phyloP scores from a whole-genome alignment of 192 early-diverging fungal genomes.

The Tieghemiomyces parasiticus region DNA sequence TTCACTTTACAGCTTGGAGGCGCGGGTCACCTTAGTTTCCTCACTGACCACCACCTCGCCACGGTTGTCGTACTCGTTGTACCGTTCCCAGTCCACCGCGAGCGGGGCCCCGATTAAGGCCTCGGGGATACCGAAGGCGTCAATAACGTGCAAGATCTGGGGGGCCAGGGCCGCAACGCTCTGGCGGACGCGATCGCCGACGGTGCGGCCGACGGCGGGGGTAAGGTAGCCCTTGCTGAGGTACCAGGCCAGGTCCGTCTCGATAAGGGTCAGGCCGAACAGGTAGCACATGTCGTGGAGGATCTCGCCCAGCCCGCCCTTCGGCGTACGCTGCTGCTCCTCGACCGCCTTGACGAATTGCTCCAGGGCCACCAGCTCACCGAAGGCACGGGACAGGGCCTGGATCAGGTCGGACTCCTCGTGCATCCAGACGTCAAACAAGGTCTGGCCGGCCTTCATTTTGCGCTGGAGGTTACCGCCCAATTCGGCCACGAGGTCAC shows the following conservation, averaged over 20 bases:
- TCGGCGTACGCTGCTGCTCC: conserved; percentile 3
- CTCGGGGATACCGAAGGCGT: conserved; percentile 41
- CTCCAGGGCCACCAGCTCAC: conserved; percentile 47
- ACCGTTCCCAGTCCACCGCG: conserved; percentile 49
- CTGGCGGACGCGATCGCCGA: conserved; percentile 26
- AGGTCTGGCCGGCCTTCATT: conserved; percentile 24
- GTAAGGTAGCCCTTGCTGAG: conserved; percentile 31
- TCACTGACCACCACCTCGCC: conserved; percentile 23
- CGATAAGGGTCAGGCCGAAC: conserved; percentile 33
- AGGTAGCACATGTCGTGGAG: conserved; percentile 30
- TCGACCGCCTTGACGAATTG: conserved; percentile 27
- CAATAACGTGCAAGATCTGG: conserved; percentile 30
- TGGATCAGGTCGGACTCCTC: conserved; percentile 58
- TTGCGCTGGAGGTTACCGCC: conserved; percentile 32
- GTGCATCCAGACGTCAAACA: conserved; percentile 67
- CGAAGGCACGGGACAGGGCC: conserved; percentile 42
- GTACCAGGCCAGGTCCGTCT: conserved; percentile 41
- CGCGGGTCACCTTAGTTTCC: background rate
- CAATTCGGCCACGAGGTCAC: conserved; percentile 19
- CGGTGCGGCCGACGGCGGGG: conserved; percentile 24
- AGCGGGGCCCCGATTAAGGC: conserved; percentile 52
- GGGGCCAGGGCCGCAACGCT: conserved; percentile 21
- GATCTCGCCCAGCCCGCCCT: conserved; percentile 16
- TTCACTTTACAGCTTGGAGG: too few relatives aligned
- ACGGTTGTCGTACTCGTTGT: conserved; percentile 46